Conservation (phyloP, 495 filamentous ascomycete species). For the Aspergillus biplanus region DNA sequence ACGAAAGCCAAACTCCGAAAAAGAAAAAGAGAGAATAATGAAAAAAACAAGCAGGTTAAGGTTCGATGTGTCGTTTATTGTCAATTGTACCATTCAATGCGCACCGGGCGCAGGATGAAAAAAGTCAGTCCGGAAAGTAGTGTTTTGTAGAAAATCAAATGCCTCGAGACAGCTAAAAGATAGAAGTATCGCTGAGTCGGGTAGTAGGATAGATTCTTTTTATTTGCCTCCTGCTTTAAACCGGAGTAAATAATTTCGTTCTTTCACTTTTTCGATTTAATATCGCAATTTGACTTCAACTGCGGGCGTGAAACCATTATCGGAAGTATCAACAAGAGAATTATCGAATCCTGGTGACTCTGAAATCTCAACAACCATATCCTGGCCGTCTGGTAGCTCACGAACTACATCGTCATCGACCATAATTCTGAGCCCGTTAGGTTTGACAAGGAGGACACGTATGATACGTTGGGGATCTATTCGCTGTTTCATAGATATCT, state of each 20-base stretch:
- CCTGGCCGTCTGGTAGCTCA: slow-evolving; percentile 85
- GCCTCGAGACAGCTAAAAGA: neutral
- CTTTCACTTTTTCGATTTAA: slow-evolving; percentile 28
- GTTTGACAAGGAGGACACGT: slow-evolving; percentile 69
- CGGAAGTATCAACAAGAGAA: slow-evolving; percentile 10
- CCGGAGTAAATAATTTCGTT: neutral
- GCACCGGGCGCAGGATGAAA: slow-evolving; percentile 25
- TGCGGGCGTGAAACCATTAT: slow-evolving; percentile 21
- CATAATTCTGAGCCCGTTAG: slow-evolving; percentile 76
- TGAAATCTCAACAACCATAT: slow-evolving; percentile 73
- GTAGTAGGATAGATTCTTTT: neutral
- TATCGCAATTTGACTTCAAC: slow-evolving; percentile 48
- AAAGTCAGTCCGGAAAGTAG: no score
- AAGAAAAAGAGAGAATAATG: slow-evolving; percentile 19
- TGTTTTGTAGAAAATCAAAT: no score
- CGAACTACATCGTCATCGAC: slow-evolving; percentile 89
- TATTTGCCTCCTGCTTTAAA: neutral
- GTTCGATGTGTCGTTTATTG: slow-evolving; percentile 11
- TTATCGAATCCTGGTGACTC: slow-evolving; percentile 34
- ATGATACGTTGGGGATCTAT: slow-evolving; percentile 72
- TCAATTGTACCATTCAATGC: slow-evolving; percentile 13
- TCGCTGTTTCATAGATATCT: slow-evolving; percentile 76
- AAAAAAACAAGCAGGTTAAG: slow-evolving; percentile 20
- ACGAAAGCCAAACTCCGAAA: slow-evolving; percentile 28
- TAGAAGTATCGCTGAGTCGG: neutral